Evolutionary conservation across 768 basidiomycete genomes (phyloP).

Genomic region (Fistulinella prunicolor): DNA sequence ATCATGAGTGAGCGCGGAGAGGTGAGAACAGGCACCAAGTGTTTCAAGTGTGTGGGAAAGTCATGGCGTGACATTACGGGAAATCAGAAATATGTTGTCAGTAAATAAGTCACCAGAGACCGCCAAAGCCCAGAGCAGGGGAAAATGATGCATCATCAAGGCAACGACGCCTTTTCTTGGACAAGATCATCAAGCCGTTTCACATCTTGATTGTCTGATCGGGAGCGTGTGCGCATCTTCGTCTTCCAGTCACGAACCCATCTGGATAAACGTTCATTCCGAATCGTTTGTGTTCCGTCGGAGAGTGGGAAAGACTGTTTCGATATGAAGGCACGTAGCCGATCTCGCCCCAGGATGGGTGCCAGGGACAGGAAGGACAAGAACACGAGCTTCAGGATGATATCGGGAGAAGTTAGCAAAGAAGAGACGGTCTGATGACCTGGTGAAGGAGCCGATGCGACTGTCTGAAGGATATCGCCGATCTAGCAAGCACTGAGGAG

Average conservation of each 20-base stretch:
- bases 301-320: slow-evolving; percentile 24
- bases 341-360: slow-evolving; percentile 76
- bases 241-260: slow-evolving; percentile 71
- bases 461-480: slow-evolving; percentile 83
- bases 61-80: slow-evolving; percentile 22
- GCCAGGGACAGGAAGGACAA: slow-evolving; percentile 83
- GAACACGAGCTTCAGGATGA: slow-evolving; percentile 79
- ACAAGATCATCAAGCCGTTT: slow-evolving; percentile 50
- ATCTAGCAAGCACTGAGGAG: slow-evolving; percentile 46
- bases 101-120: slow-evolving; percentile 21
- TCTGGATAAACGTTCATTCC: slow-evolving; percentile 39
- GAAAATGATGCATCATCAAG: slow-evolving; percentile 21
- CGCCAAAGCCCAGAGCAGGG: slow-evolving; percentile 11
- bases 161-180: slow-evolving; percentile 47
- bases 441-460: slow-evolving; percentile 68
- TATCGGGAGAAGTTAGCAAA: slow-evolving; percentile 77
- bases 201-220: slow-evolving; percentile 46
- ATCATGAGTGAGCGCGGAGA: slow-evolving; percentile 16
- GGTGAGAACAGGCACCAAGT: slow-evolving; percentile 15
- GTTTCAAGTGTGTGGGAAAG: slow-evolving; percentile 18
- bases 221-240: slow-evolving; percentile 54
- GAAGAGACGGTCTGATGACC: slow-evolving; percentile 79
- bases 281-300: slow-evolving; percentile 16
- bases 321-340: slow-evolving; percentile 56
- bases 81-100: slow-evolving; percentile 14